These are phyloP conservation scores for Tylopilus sp. DNA, from an alignment of 768 basidiomycete genomes.

Conservation along the genomic window DNA sequence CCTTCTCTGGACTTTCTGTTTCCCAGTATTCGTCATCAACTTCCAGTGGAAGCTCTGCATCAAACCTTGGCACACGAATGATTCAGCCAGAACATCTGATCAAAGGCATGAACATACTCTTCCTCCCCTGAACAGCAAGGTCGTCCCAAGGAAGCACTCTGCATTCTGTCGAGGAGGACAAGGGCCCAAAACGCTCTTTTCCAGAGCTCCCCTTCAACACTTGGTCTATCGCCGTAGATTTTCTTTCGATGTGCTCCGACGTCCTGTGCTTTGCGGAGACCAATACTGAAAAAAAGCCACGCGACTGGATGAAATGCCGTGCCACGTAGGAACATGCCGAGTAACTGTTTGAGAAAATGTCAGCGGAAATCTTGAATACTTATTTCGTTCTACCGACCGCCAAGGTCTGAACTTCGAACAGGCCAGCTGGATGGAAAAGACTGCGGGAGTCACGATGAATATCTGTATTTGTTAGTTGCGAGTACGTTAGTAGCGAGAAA, in stretches of 20 bases:
- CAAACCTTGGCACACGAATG: conserved; percentile 55
- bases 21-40: conserved; percentile 84
- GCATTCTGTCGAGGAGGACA: conserved; percentile 55
- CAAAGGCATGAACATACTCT: conserved; percentile 47
- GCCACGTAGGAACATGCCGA: conserved; percentile 53
- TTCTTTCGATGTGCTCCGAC: conserved; percentile 72
- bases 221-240: conserved; percentile 45
- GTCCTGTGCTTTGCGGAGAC: conserved; percentile 64
- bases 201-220: conserved; percentile 66
- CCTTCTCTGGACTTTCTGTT: conserved; percentile 40
- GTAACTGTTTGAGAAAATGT: conserved; percentile 35
- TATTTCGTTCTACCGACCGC: conserved; percentile 35
- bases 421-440: conserved; percentile 50
- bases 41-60: conserved; percentile 76
- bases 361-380: conserved; percentile 1
- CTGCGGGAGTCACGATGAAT: conserved; percentile 49
- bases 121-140: conserved; percentile 58
- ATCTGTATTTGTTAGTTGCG: conserved; percentile 34
- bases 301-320: conserved; percentile 46
- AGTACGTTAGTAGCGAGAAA: not conserved
- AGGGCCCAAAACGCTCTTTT: conserved; percentile 79
- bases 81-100: conserved; percentile 3
- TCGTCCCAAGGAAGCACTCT: conserved; percentile 52
- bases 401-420: conserved; percentile 64
- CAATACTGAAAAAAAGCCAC: conserved; percentile 56